Conservation (phyloP, 441 rosid species). For the Brassica balearica region DNA sequence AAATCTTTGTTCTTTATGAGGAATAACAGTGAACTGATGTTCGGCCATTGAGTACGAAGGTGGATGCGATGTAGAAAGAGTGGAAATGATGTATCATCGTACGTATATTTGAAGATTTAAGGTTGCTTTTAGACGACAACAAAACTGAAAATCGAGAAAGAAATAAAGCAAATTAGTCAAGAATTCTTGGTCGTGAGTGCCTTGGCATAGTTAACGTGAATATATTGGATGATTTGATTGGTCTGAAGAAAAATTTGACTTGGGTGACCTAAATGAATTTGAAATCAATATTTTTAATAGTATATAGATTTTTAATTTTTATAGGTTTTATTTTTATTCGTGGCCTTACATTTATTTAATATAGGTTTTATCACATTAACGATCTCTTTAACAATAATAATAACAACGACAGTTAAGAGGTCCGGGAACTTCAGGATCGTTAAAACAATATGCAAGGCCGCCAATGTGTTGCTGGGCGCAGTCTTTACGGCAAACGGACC, state of each 20-base stretch:
- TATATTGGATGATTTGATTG: neutral
- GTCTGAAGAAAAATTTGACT: neutral
- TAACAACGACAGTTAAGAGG: slow-evolving; percentile 15
- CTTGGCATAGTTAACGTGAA: neutral
- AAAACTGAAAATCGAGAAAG: neutral
- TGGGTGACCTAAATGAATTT: neutral
- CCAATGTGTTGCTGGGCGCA: slow-evolving; percentile 2
- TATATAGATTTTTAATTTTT: too few relatives aligned
- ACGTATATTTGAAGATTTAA: neutral
- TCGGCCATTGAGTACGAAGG: neutral
- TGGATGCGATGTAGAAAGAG: neutral
- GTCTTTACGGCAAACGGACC: neutral
- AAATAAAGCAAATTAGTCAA: neutral
- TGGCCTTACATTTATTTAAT: neutral
- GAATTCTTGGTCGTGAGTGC: neutral
- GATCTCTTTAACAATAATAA: slow-evolving; percentile 17
- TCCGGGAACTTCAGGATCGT: slow-evolving; percentile 35
- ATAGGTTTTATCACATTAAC: neutral
- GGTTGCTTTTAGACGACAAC: neutral
- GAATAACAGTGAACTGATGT: neutral
- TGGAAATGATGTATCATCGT: neutral
- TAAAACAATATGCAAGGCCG: slow-evolving; percentile 29
- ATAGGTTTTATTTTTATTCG: too few relatives aligned
- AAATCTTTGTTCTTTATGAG: neutral
- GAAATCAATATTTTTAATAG: neutral